These are phyloP conservation scores for Globisporangium carolinianum DNA, from an alignment of 352 stramenopile species.

Conservation along the genomic window DNA sequence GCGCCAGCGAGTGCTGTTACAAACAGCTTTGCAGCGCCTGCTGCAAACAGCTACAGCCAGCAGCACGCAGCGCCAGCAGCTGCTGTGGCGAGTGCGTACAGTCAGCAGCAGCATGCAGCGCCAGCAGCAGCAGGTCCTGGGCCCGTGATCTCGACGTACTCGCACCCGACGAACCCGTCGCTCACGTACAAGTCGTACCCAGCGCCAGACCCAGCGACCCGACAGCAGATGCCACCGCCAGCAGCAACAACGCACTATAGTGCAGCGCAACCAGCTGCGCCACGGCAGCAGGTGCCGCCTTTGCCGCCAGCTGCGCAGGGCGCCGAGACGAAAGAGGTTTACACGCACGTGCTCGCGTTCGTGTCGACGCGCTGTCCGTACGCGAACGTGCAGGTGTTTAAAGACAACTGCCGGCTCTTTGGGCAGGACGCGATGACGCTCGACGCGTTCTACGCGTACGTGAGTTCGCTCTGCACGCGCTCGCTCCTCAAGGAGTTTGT, in stretches of 20 bases:
- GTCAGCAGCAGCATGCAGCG: slow-evolving; percentile 5
- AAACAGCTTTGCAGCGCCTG: slow-evolving; percentile 6
- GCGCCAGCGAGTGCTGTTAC: slow-evolving; percentile 3
- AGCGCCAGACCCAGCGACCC: slow-evolving; percentile 27
- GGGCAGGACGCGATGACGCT: slow-evolving; percentile 82
- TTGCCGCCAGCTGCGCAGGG: slow-evolving; percentile 48
- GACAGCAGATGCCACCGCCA: slow-evolving; percentile 25
- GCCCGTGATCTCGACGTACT: slow-evolving; percentile 30
- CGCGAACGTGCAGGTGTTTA: slow-evolving; percentile 78
- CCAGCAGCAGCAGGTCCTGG: slow-evolving; percentile 7
- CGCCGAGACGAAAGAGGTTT: slow-evolving; percentile 78
- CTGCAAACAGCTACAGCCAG: neutral
- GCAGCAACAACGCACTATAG: slow-evolving; percentile 32
- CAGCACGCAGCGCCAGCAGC: neutral
- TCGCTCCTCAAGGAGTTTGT: slow-evolving; percentile 69
- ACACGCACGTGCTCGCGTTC: slow-evolving; percentile 76
- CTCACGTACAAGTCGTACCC: slow-evolving; percentile 60
- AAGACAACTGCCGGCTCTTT: slow-evolving; percentile 86
- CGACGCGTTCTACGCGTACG: slow-evolving; percentile 75
- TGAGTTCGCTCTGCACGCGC: slow-evolving; percentile 76
- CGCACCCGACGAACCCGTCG: slow-evolving; percentile 38
- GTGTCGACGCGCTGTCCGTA: slow-evolving; percentile 71
- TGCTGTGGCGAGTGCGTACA: slow-evolving; percentile 10
- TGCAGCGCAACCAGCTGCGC: slow-evolving; percentile 24
- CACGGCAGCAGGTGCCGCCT: slow-evolving; percentile 30